A percentile compares a stretch with the other conserved stretches of the same genome.
Conservation (phyloP, 139 green algal species). For the Tetradesmus obliquus region DNA sequence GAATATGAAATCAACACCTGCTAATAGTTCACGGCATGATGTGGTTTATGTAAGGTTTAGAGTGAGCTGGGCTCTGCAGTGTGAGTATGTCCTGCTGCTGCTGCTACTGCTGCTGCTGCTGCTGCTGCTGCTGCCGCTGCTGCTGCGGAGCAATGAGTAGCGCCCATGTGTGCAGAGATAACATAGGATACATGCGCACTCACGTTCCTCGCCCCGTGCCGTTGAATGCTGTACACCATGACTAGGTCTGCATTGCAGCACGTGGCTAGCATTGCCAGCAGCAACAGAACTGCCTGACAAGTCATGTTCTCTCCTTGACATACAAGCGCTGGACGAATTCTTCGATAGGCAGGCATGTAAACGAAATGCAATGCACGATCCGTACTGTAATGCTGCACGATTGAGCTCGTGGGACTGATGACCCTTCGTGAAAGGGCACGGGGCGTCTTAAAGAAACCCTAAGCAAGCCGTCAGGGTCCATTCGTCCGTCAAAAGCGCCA, state of each 20-base stretch:
- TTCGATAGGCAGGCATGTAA: neutral
- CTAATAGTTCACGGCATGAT: too few species aligned
- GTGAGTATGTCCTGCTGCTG: too few species aligned
- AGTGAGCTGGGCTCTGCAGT: too few species aligned
- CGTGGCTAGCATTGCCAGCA: neutral
- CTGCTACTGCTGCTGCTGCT: too few species aligned
- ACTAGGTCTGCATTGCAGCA: conserved; percentile 41
- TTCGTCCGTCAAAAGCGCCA: too few species aligned
- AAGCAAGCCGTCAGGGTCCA: neutral
- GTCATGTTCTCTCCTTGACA: neutral
- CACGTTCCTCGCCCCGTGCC: conserved; percentile 60
- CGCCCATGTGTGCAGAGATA: too few species aligned
- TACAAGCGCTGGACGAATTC: too few species aligned
- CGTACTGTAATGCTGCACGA: neutral
- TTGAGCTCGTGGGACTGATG: neutral
- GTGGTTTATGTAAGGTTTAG: too few species aligned
- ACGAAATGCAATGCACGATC: neutral
- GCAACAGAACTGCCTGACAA: neutral
- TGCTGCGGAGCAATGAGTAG: too few species aligned
- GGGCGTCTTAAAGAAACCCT: neutral
- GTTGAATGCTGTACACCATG: conserved; percentile 51
- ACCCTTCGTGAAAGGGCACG: conserved; percentile 2
- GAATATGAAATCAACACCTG: too few species aligned
- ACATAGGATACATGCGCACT: neutral
- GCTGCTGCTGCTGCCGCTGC: neutral